Conservation (phyloP, 169 alveolate species). For the Cryptosporidium parvum region DNA sequence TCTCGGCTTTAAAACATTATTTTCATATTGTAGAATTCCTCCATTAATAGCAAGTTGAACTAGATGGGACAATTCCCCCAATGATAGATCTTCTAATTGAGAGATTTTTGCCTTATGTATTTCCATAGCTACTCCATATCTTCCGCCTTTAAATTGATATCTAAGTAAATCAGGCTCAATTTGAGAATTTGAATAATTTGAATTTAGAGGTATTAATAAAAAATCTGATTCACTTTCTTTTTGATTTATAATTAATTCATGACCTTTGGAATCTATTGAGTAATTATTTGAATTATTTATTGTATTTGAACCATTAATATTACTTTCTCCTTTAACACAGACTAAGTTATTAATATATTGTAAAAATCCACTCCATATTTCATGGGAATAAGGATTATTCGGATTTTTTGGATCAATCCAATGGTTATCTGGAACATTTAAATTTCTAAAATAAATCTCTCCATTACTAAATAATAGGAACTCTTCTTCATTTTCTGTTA, state of each 20-base stretch:
- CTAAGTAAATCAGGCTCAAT: neutral
- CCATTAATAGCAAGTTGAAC: conserved; percentile 41
- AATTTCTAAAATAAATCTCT: conserved; percentile 16
- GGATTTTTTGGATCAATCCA: conserved; percentile 51
- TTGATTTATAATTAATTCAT: neutral
- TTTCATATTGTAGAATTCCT: conserved; percentile 44
- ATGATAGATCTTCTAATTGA: conserved; percentile 3
- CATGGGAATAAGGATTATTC: conserved; percentile 39
- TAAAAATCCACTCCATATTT: conserved; percentile 27
- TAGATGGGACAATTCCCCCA: conserved; percentile 41
- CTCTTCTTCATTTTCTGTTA: conserved; percentile 12
- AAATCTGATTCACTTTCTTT: neutral
- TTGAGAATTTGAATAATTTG: neutral
- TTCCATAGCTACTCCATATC: conserved; percentile 51
- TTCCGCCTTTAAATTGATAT: conserved; percentile 53
- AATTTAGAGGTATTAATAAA: neutral
- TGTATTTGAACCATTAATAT: neutral
- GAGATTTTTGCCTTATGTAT: conserved; percentile 33
- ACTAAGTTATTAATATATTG: conserved; percentile 26
- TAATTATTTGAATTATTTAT: neutral
- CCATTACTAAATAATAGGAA: conserved; percentile 7
- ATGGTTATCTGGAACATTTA: conserved; percentile 13
- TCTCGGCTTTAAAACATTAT: conserved; percentile 30
- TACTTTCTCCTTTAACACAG: neutral
- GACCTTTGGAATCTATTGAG: neutral